A percentile compares a stretch with the other conserved stretches of the same genome.
Evolutionary conservation across 495 filamentous ascomycete genomes (phyloP).

Genomic region (Aspergillus heteromorphus): DNA sequence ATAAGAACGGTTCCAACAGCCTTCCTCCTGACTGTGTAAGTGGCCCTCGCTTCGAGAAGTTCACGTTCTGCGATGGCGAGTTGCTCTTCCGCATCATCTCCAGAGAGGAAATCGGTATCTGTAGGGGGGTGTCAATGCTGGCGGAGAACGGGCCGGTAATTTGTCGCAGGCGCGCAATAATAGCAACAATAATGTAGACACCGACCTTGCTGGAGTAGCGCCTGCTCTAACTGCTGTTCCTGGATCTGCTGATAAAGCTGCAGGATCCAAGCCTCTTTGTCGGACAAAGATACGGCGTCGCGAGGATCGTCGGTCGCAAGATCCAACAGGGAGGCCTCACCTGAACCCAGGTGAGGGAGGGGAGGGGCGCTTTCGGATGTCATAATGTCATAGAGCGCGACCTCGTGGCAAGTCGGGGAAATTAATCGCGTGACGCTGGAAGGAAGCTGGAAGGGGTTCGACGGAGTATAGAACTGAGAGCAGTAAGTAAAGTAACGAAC

Average conservation of each 20-base stretch:
- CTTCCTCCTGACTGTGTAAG: conserved; percentile 59
- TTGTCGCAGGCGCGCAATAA: background rate
- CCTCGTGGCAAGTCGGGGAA: conserved; percentile 26
- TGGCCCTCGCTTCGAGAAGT: conserved; percentile 62
- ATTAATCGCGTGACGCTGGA: conserved; percentile 32
- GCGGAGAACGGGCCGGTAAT: conserved; percentile 6
- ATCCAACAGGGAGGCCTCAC: conserved; percentile 34
- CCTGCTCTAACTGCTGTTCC: conserved; percentile 64
- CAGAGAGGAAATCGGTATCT: conserved; percentile 30
- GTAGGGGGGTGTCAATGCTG: background rate
- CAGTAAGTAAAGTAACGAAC: too few relatives aligned
- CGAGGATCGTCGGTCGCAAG: conserved; percentile 38
- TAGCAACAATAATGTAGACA: too few relatives aligned
- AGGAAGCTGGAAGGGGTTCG: background rate
- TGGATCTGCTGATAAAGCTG: conserved; percentile 65
- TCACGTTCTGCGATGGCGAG: conserved; percentile 54
- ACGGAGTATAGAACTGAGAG: too few relatives aligned
- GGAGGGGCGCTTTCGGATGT: conserved; percentile 30
- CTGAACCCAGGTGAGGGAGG: conserved; percentile 32
- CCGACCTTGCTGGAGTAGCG: conserved; percentile 54
- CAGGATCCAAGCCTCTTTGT: conserved; percentile 56
- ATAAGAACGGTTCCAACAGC: conserved; percentile 62
- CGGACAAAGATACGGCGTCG: conserved; percentile 51
- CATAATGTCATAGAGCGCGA: conserved; percentile 40
- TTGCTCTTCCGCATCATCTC: conserved; percentile 46